Base-by-base conservation (phyloP, 2,329 filamentous ascomycete species). In the Sporothrix dimorphospora region DNA sequence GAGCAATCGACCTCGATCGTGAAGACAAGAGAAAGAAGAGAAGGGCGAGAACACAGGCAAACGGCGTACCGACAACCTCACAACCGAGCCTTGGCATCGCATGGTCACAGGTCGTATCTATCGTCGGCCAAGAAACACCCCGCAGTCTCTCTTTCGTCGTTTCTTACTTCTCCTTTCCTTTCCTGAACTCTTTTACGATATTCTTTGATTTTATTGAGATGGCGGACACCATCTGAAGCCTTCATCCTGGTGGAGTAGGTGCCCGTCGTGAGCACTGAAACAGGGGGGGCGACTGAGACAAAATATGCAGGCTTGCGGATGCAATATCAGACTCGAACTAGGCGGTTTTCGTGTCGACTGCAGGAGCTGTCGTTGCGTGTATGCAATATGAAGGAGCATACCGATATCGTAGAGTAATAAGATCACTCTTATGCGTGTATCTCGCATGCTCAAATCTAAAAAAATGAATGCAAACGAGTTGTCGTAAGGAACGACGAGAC, bases 231-330 rank as follows among this genome's bases (percentile, higher is more conserved):
- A 6, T 34, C 30, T 34, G 30, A 19, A 16, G 45, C 45, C 12
- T 47, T 47, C 45, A 47, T 53, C 1, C 47, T 34, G 30, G 30
- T 6, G 16, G n/a, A 1, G 5, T 21, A 34, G 30, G 30, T 51
- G 4, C 21, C 19, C 8, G 11, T 30, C 21, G 21, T 55, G 9
- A 55, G 30, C 30, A 34, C 51, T 9, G 21, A 19, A 19, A 47
- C 38, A 34, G 19, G 47, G 30, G 40, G 42, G 63, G 45, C 63
- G 27, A 66, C 63, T 66, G 63, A 66, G 63, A 66, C 63, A 66
- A 66, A 66, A 68, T 68, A 68, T 68, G 65, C 65, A 53, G 65
- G 45, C 12, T 40, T 67, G n/a, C 21, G 38, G 61, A 65, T 45
- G n/a, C 40, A 65, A 65, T 47, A 65, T 45, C 38, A 27, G 61